phyloP scores from a whole-genome alignment of 148 eudicot species.

The Spergularia bocconei region DNA sequence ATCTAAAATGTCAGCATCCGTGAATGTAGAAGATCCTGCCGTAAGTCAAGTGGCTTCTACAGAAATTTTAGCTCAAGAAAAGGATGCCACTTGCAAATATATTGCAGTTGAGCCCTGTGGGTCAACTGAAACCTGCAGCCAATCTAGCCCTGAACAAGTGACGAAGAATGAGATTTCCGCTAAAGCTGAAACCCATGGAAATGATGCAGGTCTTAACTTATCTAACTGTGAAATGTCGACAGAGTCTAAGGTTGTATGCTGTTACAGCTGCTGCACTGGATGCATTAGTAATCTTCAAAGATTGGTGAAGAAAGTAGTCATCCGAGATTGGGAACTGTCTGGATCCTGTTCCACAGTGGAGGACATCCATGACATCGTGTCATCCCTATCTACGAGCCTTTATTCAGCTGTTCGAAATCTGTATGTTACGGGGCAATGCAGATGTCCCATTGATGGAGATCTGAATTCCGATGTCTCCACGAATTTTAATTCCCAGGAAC shows the following conservation, averaged over 20 bases:
- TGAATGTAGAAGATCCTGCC: slow-evolving; percentile 25
- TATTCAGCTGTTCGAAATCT: slow-evolving; percentile 53
- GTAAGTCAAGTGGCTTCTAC: slow-evolving; percentile 32
- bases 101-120: slow-evolving; percentile 14
- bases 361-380: slow-evolving; percentile 65
- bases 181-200: slow-evolving; percentile 20
- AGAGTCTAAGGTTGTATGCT: slow-evolving; percentile 41
- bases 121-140: slow-evolving; percentile 25
- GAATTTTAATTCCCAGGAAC: slow-evolving; percentile 27
- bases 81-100: slow-evolving; percentile 20
- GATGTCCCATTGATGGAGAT: slow-evolving; percentile 10
- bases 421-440: slow-evolving; percentile 22
- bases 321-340: slow-evolving; percentile 37
- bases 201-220: slow-evolving; percentile 22
- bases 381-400: slow-evolving; percentile 56
- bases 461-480: slow-evolving; percentile 12
- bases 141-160: slow-evolving; percentile 19
- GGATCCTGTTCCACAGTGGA: slow-evolving; percentile 50
- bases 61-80: slow-evolving; percentile 21
- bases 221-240: slow-evolving; percentile 18
- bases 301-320: slow-evolving; percentile 40
- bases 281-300: slow-evolving; percentile 52
- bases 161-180: slow-evolving; percentile 21
- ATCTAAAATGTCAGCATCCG: slow-evolving; percentile 16
- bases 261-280: slow-evolving; percentile 60